phyloP scores from a whole-genome alignment of 192 early-diverging fungal genomes.

The Entophlyctis luteolus region DNA sequence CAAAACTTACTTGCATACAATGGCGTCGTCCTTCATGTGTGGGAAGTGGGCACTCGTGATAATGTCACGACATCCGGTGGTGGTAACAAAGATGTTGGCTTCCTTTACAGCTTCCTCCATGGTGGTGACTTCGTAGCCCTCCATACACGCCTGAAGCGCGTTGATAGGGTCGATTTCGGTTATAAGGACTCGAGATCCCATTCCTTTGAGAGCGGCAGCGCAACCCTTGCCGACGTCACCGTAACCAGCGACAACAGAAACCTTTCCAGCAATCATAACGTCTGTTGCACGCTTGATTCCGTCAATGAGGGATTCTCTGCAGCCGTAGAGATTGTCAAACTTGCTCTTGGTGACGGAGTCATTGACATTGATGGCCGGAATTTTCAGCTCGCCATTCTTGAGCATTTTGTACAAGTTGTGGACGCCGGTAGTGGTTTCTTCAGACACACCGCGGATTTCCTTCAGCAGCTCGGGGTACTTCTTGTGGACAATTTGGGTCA shows the following conservation, averaged over 20 bases:
- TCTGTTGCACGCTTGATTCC: constrained; percentile 99
- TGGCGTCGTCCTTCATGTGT: constrained; percentile 96
- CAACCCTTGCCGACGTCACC: constrained; percentile 99
- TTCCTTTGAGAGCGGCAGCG: constrained; percentile 92
- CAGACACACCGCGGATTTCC: constrained; percentile 89
- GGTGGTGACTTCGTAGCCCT: constrained; percentile 98
- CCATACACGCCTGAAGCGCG: constrained; percentile 98
- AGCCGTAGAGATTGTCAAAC: constrained; percentile 99
- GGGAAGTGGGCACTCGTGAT: constrained; percentile 89
- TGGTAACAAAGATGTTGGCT: constrained; percentile 98
- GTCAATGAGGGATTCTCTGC: constrained; percentile 98
- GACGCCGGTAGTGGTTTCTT: constrained; percentile 99
- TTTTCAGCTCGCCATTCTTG: constrained; percentile 91
- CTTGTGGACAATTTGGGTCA: constrained; percentile 93
- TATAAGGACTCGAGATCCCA: constrained; percentile 96
- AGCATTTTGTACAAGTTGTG: constrained; percentile 99
- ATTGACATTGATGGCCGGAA: constrained; percentile 99
- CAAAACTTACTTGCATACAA: constrained; percentile 99
- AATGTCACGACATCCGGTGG: constrained; percentile 98
- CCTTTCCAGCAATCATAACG: constrained; percentile 99
- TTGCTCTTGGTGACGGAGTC: constrained; percentile 99
- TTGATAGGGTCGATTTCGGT: constrained; percentile 99
- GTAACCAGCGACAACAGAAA: constrained; percentile 96
- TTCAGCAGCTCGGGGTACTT: constrained; percentile 85
- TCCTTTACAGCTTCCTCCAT: constrained; percentile 91